Evolutionary conservation across 2,329 filamentous ascomycete genomes (phyloP).

Genomic region (Coccinonectria pachysandricola): DNA sequence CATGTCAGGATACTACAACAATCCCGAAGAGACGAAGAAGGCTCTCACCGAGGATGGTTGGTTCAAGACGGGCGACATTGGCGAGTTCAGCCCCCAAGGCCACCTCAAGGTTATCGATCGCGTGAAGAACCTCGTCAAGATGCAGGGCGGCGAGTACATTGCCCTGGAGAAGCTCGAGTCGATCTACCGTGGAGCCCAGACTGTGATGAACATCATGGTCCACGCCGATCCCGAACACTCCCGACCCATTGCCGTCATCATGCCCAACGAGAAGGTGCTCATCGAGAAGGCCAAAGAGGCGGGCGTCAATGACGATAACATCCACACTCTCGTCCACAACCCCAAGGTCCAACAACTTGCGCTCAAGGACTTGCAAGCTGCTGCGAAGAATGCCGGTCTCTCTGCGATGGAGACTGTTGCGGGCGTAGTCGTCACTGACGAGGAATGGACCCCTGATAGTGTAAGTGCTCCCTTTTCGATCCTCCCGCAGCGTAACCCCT

Average conservation of each 20-base stretch:
- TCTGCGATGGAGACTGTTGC: constrained; percentile 63
- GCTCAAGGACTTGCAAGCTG: constrained; percentile 56
- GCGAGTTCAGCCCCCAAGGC: constrained; percentile 72
- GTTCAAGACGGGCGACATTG: constrained; percentile 97
- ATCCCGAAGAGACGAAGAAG: constrained; percentile 74
- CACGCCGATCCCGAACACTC: constrained; percentile 66
- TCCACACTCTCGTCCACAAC: constrained; percentile 60
- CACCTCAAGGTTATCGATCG: constrained; percentile 85
- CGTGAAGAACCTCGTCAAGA: constrained; percentile 98
- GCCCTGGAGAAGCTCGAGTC: constrained; percentile 93
- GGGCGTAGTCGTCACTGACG: constrained; percentile 68
- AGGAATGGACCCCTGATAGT: constrained; percentile 79
- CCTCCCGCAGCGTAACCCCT: background rate
- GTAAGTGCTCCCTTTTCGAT: constrained; percentile 42
- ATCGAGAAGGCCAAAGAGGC: constrained; percentile 47
- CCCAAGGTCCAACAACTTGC: constrained; percentile 51
- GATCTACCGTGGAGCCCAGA: constrained; percentile 69
- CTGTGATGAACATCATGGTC: constrained; percentile 79
- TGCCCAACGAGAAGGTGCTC: constrained; percentile 54
- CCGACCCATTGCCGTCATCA: constrained; percentile 74
- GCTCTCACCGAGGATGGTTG: constrained; percentile 75
- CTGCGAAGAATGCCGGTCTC: constrained; percentile 57
- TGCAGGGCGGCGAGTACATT: constrained; percentile 90
- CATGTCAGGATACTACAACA: constrained; percentile 69
- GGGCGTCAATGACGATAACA: constrained; percentile 55